These are phyloP conservation scores for Aureobasidium sp. DNA, from an alignment of 2,329 filamentous ascomycete species.

Conservation along the genomic window DNA sequence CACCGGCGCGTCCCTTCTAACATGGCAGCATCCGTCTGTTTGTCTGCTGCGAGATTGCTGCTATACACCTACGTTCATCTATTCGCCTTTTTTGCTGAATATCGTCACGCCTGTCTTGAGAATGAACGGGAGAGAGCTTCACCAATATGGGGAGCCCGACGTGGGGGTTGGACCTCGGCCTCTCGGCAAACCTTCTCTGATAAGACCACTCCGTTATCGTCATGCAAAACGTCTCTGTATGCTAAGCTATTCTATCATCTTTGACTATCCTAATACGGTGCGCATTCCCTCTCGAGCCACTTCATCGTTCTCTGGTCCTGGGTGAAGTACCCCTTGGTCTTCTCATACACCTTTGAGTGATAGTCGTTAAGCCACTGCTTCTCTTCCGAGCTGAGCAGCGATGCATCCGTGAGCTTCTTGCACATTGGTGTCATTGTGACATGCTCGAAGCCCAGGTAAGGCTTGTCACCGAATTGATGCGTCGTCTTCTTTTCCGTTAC, in stretches of 20 bases:
- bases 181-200: background rate
- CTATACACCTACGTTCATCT: background rate
- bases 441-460: constrained; percentile 90
- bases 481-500: constrained; percentile 81
- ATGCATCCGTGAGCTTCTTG: constrained; percentile 71
- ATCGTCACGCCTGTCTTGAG: background rate
- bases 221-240: background rate
- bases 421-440: constrained; percentile 97
- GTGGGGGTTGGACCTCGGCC: constrained; percentile 5
- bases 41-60: background rate
- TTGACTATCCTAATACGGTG: constrained; percentile 30
- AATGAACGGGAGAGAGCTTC: background rate
- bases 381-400: constrained; percentile 63
- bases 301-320: constrained; percentile 59
- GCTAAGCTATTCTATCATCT: background rate
- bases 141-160: background rate
- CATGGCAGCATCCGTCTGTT: constrained; percentile 35
- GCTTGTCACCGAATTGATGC: constrained; percentile 85
- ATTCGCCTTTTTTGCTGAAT: background rate
- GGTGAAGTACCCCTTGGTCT: constrained; percentile 70
- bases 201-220: background rate
- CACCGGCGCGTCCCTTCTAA: constrained; percentile 73
- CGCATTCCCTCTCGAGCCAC: constrained; percentile 86
- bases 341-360: constrained; percentile 70
- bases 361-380: constrained; percentile 83